These are phyloP conservation scores for Coemansia sp. DNA, from an alignment of 192 early-diverging fungal species.

Conservation along the genomic window DNA sequence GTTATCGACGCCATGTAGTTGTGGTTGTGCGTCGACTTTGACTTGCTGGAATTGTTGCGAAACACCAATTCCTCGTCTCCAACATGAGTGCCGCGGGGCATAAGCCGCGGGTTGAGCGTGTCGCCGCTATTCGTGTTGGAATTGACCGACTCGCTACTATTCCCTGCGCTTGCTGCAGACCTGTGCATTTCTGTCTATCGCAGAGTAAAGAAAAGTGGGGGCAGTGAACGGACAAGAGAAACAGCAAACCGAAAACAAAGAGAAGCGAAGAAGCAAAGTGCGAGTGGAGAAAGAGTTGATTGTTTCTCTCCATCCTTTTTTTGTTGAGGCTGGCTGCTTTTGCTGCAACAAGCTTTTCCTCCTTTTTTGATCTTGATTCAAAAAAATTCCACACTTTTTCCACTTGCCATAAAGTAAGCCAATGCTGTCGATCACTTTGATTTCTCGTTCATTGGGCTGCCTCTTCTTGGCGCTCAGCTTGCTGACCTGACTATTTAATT, in stretches of 20 bases:
- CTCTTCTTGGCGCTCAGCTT: no score
- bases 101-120: constrained; percentile 34
- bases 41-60: constrained; percentile 41
- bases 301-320: not conserved
- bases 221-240: not conserved
- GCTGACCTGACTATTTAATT: no score
- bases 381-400: not conserved
- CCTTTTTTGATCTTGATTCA: not conserved
- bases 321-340: not conserved
- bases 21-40: constrained; percentile 50
- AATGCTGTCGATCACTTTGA: no score
- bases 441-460: no score
- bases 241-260: not conserved
- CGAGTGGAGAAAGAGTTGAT: not conserved
- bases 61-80: constrained; percentile 51
- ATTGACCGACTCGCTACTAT: constrained; percentile 41
- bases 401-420: no score
- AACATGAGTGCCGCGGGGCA: constrained; percentile 44
- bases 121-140: constrained; percentile 24
- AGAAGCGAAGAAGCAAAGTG: not conserved
- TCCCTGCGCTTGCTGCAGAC: constrained; percentile 29
- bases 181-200: constrained; percentile 32
- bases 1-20: constrained; percentile 50
- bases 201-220: not conserved
- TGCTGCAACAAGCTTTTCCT: not conserved